A percentile compares a stretch with the other conserved stretches of the same genome.
These are phyloP conservation scores for Endocalyx cinctus DNA, from an alignment of 2,329 filamentous ascomycete species.

Conservation along the genomic window DNA sequence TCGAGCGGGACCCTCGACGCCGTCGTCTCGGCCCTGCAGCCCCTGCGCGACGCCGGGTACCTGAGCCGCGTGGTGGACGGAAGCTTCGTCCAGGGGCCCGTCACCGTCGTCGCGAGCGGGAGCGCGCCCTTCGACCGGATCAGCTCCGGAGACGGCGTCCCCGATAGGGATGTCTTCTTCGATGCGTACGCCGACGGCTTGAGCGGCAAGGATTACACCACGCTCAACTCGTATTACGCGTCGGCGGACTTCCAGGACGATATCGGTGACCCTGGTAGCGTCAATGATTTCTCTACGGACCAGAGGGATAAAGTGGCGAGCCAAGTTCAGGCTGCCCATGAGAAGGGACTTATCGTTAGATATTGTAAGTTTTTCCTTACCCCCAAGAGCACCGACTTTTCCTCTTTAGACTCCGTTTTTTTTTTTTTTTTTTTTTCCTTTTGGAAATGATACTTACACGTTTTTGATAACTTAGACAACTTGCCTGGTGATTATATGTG, in stretches of 20 bases:
- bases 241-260: slow-evolving; percentile 21
- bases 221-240: slow-evolving; percentile 23
- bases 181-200: slow-evolving; percentile 19
- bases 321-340: slow-evolving; percentile 20
- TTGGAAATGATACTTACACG: slow-evolving; percentile 9
- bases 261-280: slow-evolving; percentile 15
- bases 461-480: slow-evolving; percentile 13
- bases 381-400: no score
- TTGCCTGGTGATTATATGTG: slow-evolving; percentile 23
- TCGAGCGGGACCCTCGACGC: slow-evolving; percentile 18
- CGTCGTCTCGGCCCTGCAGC: slow-evolving; percentile 21
- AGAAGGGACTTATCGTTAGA: slow-evolving; percentile 20
- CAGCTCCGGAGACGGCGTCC: slow-evolving; percentile 18
- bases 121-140: slow-evolving; percentile 22
- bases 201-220: slow-evolving; percentile 10
- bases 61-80: slow-evolving; percentile 18
- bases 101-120: slow-evolving; percentile 24
- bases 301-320: slow-evolving; percentile 12
- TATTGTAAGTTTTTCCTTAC: slow-evolving; percentile 26
- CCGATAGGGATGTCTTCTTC: slow-evolving; percentile 21
- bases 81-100: slow-evolving; percentile 16
- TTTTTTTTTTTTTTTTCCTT: not conserved
- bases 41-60: slow-evolving; percentile 24
- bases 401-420: no score
- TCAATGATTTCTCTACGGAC: slow-evolving; percentile 9